Conservation (phyloP, 83 land plant species). For the Picea abies region DNA sequence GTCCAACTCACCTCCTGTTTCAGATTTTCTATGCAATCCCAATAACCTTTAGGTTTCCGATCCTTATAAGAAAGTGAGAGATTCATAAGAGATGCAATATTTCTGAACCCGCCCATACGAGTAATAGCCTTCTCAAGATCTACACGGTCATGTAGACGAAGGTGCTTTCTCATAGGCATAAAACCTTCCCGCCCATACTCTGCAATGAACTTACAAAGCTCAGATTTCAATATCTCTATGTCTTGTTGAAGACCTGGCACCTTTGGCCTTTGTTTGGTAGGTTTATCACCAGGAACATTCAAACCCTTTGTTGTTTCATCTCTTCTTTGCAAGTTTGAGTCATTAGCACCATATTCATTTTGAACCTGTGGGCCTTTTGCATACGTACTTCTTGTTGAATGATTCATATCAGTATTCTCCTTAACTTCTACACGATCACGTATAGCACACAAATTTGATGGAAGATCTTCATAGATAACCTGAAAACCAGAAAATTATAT, state of each 20-base stretch:
- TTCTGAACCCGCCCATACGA: constrained; percentile 91
- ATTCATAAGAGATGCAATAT: constrained; percentile 75
- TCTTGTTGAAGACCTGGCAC: constrained; percentile 84
- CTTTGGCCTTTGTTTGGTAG: constrained; percentile 44
- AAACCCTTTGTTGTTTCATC: background rate
- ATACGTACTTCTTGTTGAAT: background rate
- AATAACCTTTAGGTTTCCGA: constrained; percentile 93
- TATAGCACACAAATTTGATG: constrained; percentile 95
- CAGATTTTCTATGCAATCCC: constrained; percentile 91
- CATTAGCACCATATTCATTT: background rate
- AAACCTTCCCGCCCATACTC: constrained; percentile 89
- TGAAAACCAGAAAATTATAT: constrained; percentile 27
- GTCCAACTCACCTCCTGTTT: constrained; percentile 72
- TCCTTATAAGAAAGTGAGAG: constrained; percentile 85
- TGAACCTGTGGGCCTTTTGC: background rate
- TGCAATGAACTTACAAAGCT: constrained; percentile 66
- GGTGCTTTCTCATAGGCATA: constrained; percentile 94
- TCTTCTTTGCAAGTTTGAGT: constrained; percentile 3
- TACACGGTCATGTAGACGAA: constrained; percentile 78
- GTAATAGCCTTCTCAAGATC: constrained; percentile 96
- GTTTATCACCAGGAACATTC: background rate
- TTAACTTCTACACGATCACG: constrained; percentile 80
- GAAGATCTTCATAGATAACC: constrained; percentile 98
- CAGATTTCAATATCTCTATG: constrained; percentile 74
- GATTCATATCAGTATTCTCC: constrained; percentile 2